A percentile compares a stretch with the other conserved stretches of the same genome.
These are phyloP conservation scores for Daldinia loculata DNA, from an alignment of 495 filamentous ascomycete species.

Conservation along the genomic window DNA sequence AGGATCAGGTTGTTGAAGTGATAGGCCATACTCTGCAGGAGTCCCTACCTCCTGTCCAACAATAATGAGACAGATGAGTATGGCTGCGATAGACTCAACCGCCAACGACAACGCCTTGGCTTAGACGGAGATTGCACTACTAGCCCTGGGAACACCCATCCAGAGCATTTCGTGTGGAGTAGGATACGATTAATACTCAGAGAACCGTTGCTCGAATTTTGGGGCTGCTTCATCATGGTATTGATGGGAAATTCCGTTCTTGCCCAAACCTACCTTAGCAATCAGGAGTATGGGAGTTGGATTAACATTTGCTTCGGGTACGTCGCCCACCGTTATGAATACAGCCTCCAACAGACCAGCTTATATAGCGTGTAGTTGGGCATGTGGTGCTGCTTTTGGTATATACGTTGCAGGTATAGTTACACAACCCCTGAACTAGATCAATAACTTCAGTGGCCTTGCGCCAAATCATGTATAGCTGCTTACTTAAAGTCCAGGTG, in stretches of 20 bases:
- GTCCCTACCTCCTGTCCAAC: too few relatives aligned
- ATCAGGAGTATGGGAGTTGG: slow-evolving; percentile 3
- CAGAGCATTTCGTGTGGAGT: not conserved
- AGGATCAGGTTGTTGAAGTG: too few relatives aligned
- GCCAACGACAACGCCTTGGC: not conserved
- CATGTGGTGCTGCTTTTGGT: not conserved
- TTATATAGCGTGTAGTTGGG: not conserved
- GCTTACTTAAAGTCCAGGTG: not conserved
- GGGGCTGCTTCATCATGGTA: slow-evolving; percentile 6
- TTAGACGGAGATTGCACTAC: not conserved
- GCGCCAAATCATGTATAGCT: not conserved
- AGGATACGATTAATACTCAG: not conserved
- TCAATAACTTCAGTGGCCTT: not conserved
- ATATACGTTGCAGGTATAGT: slow-evolving; percentile 1
- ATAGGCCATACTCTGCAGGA: too few relatives aligned
- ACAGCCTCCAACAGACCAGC: not conserved
- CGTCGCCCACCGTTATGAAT: not conserved
- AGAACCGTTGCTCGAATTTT: not conserved
- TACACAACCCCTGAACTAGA: not conserved
- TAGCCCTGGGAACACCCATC: not conserved
- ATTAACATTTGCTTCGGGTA: slow-evolving; percentile 7
- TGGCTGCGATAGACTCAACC: not conserved
- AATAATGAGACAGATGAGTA: not conserved
- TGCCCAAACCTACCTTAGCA: slow-evolving; percentile 1
- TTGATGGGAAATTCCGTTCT: slow-evolving; percentile 1